Conservation (phyloP, 2,329 filamentous ascomycete species). For the Pseudopyrenochaeta lycopersici region DNA sequence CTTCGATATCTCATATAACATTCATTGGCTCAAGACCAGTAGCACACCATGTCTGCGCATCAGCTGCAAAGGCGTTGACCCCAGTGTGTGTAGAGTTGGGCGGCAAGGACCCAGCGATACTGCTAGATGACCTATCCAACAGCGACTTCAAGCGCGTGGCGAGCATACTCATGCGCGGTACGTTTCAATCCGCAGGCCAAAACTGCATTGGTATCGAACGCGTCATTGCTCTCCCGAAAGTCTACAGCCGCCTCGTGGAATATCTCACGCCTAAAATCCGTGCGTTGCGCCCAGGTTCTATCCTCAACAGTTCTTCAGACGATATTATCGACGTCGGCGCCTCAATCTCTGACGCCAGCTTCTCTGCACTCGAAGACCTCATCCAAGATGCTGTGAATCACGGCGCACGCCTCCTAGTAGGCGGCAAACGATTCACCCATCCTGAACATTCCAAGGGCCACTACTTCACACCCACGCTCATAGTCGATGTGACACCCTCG, state of each 20-base stretch:
- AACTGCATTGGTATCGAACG: constrained; percentile 98
- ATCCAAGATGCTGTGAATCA: constrained; percentile 78
- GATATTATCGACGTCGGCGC: constrained; percentile 81
- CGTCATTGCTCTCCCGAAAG: constrained; percentile 79
- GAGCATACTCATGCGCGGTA: constrained; percentile 87
- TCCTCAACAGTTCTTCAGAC: constrained; percentile 58
- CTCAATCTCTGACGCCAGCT: constrained; percentile 82
- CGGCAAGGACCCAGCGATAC: constrained; percentile 90
- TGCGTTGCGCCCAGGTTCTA: constrained; percentile 77
- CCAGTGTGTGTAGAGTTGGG: constrained; percentile 91
- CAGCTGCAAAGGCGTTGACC: constrained; percentile 84
- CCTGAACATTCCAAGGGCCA: constrained; percentile 79
- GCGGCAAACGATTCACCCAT: constrained; percentile 77
- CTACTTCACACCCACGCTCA: constrained; percentile 91
- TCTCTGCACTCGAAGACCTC: constrained; percentile 77
- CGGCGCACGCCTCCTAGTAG: constrained; percentile 83
- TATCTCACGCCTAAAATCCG: constrained; percentile 78
- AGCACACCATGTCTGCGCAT: constrained; percentile 86
- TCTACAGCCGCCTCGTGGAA: constrained; percentile 77
- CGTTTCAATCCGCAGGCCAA: constrained; percentile 94
- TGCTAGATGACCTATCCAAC: constrained; percentile 81
- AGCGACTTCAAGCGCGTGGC: constrained; percentile 73
- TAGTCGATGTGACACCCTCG: constrained; percentile 83
- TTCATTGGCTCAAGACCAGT: constrained; percentile 93
- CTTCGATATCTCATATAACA: constrained; percentile 84